A percentile compares a stretch with the other conserved stretches of the same genome.
These are phyloP conservation scores for Chaetomidium leptoderma DNA, from an alignment of 495 filamentous ascomycete species.

Conservation along the genomic window DNA sequence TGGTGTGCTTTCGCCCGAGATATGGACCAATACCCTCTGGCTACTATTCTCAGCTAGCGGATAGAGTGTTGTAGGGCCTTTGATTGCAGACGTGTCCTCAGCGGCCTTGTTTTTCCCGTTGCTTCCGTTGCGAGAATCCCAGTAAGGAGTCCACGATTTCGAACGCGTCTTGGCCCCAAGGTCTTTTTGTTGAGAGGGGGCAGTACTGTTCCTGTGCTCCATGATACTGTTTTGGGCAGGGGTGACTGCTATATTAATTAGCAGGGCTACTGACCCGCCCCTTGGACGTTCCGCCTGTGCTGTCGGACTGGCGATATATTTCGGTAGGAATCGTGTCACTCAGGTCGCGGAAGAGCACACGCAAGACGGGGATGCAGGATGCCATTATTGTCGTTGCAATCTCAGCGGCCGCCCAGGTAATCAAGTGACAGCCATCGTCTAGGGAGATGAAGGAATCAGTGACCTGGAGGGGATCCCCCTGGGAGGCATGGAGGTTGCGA, in stretches of 20 bases:
- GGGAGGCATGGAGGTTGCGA: background rate
- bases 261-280: background rate
- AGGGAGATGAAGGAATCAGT: too few species aligned
- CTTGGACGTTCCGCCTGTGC: background rate
- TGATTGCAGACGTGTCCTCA: too few species aligned
- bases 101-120: too few species aligned
- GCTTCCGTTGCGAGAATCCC: background rate
- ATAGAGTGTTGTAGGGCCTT: background rate
- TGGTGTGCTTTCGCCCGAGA: background rate
- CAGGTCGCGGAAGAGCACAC: conserved; percentile 30
- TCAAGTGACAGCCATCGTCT: conserved; percentile 27
- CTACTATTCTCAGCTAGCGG: background rate
- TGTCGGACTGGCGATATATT: background rate
- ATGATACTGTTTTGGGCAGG: background rate
- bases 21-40: background rate
- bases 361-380: conserved; percentile 33
- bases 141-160: background rate
- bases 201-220: too few species aligned
- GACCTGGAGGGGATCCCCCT: too few species aligned
- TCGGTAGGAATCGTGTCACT: background rate
- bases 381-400: conserved; percentile 33
- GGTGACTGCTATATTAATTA: background rate
- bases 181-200: too few species aligned
- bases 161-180: background rate
- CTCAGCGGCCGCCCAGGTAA: conserved; percentile 30